A percentile compares a stretch with the other conserved stretches of the same genome.
Conservation (phyloP, 1,284 basidiomycete genomes). For the Pterulicium gracile region DNA sequence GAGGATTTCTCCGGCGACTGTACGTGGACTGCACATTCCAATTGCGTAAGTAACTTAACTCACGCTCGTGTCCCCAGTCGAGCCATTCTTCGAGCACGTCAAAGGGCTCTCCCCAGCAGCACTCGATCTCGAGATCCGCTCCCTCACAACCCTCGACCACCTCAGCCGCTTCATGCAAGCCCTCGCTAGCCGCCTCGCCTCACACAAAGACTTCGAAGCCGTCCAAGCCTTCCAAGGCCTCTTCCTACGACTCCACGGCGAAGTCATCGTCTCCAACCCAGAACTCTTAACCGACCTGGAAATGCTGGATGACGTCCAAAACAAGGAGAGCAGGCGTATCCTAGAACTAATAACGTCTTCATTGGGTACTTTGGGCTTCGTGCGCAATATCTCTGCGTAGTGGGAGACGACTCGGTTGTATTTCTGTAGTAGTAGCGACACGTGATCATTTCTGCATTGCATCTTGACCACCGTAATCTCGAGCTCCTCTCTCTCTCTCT, state of each 20-base stretch:
- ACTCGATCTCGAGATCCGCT: conserved; percentile 85
- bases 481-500: too few relatives aligned
- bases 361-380: conserved; percentile 62
- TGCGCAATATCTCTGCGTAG: conserved; percentile 15
- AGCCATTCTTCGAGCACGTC: conserved; percentile 76
- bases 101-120: conserved; percentile 87
- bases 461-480: too few relatives aligned
- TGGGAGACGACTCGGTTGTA: too few relatives aligned
- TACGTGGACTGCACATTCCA: conserved; percentile 28
- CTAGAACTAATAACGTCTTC: conserved; percentile 62
- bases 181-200: conserved; percentile 61
- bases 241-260: conserved; percentile 79
- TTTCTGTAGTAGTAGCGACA: too few relatives aligned
- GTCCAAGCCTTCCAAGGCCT: conserved; percentile 85
- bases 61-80: conserved; percentile 35
- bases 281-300: conserved; percentile 53
- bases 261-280: conserved; percentile 60
- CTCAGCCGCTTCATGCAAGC: conserved; percentile 68
- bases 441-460: too few relatives aligned
- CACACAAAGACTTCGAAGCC: conserved; percentile 89
- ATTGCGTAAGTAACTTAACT: conserved; percentile 5
- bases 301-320: conserved; percentile 50
- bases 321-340: conserved; percentile 63
- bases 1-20: conserved; percentile 57
- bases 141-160: conserved; percentile 56